These are phyloP conservation scores for Exophiala oligosperma DNA, from an alignment of 2,329 filamentous ascomycete genomes.

Conservation along the genomic window DNA sequence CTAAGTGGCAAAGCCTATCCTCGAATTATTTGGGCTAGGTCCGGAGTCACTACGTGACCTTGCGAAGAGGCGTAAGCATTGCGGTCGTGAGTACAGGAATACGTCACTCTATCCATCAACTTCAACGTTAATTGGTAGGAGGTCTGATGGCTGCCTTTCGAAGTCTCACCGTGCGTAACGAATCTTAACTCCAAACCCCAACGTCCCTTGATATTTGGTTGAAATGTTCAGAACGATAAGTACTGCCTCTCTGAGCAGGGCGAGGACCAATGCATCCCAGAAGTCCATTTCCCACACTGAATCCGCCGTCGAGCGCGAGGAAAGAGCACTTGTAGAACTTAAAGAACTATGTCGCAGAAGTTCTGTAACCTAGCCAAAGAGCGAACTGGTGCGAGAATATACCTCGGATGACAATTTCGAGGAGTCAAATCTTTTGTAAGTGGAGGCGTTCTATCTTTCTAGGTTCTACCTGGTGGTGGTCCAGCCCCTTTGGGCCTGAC, in stretches of 20 bases:
- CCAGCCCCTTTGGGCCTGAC: too few relatives aligned
- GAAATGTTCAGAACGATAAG: constrained; percentile 1
- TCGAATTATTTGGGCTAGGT: too few relatives aligned
- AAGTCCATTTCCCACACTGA: neutral
- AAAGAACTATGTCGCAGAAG: constrained; percentile 9
- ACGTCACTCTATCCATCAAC: too few relatives aligned
- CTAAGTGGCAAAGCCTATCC: too few relatives aligned
- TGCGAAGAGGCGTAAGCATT: too few relatives aligned
- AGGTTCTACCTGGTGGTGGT: neutral
- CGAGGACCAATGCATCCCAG: neutral
- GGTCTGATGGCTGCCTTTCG: too few relatives aligned
- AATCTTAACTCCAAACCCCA: too few relatives aligned
- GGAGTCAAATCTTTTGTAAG: constrained; percentile 8
- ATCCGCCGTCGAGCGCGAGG: constrained; percentile 2
- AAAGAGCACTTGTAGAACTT: constrained; percentile 8
- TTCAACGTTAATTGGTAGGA: too few relatives aligned
- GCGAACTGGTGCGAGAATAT: constrained; percentile 1
- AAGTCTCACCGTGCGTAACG: too few relatives aligned
- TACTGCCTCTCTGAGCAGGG: neutral
- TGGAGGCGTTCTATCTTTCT: neutral
- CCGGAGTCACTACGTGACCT: too few relatives aligned
- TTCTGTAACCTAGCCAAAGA: constrained; percentile 5
- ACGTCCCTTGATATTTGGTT: constrained; percentile 1
- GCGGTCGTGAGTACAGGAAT: too few relatives aligned
- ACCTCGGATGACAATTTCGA: constrained; percentile 2